These are phyloP conservation scores for Auxenochlorella pyrenoidosa DNA, from an alignment of 139 green algal genomes.

Conservation along the genomic window DNA sequence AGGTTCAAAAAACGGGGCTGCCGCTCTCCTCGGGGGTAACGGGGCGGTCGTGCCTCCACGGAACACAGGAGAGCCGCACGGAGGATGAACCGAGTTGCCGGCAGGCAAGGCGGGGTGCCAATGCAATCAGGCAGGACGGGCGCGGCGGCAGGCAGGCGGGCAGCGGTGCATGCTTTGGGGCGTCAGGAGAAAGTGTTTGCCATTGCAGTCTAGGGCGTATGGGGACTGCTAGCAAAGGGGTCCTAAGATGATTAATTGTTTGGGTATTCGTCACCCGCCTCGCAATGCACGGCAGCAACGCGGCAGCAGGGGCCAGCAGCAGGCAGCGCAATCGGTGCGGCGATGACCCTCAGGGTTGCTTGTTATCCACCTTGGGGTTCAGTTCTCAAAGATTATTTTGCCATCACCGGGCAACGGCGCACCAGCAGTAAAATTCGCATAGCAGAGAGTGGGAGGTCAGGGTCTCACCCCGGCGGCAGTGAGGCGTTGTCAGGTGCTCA, in stretches of 20 bases:
- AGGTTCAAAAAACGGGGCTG: conserved; percentile 29
- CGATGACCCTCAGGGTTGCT: conserved; percentile 45
- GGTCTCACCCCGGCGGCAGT: too few species aligned
- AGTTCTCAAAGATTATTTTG: conserved; percentile 62
- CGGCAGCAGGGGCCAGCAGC: background rate
- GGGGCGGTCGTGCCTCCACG: conserved; percentile 25
- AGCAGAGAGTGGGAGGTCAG: too few species aligned
- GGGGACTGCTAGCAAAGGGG: conserved; percentile 3
- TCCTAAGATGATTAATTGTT: too few species aligned
- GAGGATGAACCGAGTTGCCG: conserved; percentile 53
- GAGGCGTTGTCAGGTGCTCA: background rate
- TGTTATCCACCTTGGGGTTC: conserved; percentile 48
- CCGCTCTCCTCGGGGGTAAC: conserved; percentile 44
- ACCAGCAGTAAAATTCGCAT: too few species aligned
- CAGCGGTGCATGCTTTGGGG: background rate
- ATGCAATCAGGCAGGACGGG: background rate
- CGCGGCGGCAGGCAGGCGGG: background rate
- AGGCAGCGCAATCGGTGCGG: background rate
- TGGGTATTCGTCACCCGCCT: background rate
- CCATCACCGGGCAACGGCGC: conserved; percentile 42
- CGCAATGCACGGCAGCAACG: too few species aligned
- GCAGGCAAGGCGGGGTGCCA: background rate
- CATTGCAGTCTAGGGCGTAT: background rate
- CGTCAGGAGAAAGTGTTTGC: too few species aligned
- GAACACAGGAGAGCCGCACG: conserved; percentile 37